Base-by-base conservation (phyloP, 805 yeast genomes). In the Saccharomycopsis babjevae region DNA sequence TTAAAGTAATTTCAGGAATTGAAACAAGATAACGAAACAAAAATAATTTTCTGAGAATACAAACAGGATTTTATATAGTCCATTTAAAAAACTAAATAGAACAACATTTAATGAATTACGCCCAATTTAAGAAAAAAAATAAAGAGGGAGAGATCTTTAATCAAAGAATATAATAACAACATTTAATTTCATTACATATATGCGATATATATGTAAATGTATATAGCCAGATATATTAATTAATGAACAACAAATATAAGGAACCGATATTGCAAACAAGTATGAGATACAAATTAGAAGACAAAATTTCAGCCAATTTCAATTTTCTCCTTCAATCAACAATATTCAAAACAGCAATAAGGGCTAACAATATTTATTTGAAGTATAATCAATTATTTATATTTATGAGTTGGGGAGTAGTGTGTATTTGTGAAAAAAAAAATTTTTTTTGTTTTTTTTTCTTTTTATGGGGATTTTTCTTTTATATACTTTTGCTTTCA, bases 361-460 rank as follows among this genome's bases (percentile, higher is more conserved):
- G 25, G 52, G 32, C 15, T 7, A 46, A 13, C 25, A 34, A 46
- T 46, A 46, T 46, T 22, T 13, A 46, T 46, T 46, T 25, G 28
- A 22, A 46, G 16, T 46, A 25, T 22, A 46, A 46, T 46, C 52
- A 46, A 46, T 46, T 46, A 46, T 46, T 46, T 46, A 46, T 46
- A 46, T 46, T 46, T 46, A 22, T 22, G 52, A 46, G 52, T 46
- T 25, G 32, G 32, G 52, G 52, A 43, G 50, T 43, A 20, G 22
- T 46, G 52, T 46, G 52, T 46, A 46, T 46, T 46, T 46, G 52
- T 46, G 52, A 46, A 46, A 40, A 40, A 40, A 40, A 40, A 40
- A 6, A 40, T 40, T 13, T 40, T 40, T 40, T 38, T 18, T 15
- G 7, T 30, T 30, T 46, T 46, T 46, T 46, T 46, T 16, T 25